A percentile compares a stretch with the other conserved stretches of the same genome.
Evolutionary conservation across 768 basidiomycete genomes (phyloP).

Genomic region (Xerocomus brunneocitrinus): DNA sequence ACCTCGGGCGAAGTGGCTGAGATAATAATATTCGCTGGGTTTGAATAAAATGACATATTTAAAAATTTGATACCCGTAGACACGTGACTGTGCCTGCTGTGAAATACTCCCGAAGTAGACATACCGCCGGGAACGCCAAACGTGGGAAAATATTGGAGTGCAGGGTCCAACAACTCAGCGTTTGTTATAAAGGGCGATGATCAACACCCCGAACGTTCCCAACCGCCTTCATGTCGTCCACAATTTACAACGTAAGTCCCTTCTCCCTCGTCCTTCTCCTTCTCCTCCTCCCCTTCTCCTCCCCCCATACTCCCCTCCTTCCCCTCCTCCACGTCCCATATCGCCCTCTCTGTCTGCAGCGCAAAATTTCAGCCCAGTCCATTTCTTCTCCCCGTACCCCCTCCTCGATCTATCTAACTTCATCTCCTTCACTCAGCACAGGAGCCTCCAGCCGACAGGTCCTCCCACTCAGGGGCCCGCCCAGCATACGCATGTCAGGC

Average conservation of each 20-base stretch:
- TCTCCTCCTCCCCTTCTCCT: background rate
- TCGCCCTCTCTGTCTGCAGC: background rate
- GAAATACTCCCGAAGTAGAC: slow-evolving; percentile 21
- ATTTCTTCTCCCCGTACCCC: background rate
- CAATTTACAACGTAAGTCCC: slow-evolving; percentile 36
- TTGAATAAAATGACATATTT: slow-evolving; percentile 9
- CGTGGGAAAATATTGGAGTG: slow-evolving; percentile 33
- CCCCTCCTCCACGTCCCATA: background rate
- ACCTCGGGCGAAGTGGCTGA: background rate
- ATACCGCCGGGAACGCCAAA: slow-evolving; percentile 33
- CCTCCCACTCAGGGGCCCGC: slow-evolving; percentile 40
- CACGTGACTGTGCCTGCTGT: slow-evolving; percentile 33
- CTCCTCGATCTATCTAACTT: slow-evolving; percentile 15
- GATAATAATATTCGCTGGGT: slow-evolving; percentile 19
- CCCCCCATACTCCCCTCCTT: background rate
- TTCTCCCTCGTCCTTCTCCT: background rate
- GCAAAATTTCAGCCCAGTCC: slow-evolving; percentile 25
- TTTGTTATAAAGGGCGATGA: slow-evolving; percentile 38
- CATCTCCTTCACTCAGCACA: slow-evolving; percentile 34
- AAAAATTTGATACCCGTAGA: slow-evolving; percentile 13
- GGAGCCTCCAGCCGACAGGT: slow-evolving; percentile 50
- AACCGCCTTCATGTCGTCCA: slow-evolving; percentile 36
- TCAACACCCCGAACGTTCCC: slow-evolving; percentile 37
- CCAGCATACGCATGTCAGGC: slow-evolving; percentile 41
- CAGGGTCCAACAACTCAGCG: slow-evolving; percentile 31